phyloP scores from a whole-genome alignment of 768 basidiomycete genomes.

The Postia placenta region DNA sequence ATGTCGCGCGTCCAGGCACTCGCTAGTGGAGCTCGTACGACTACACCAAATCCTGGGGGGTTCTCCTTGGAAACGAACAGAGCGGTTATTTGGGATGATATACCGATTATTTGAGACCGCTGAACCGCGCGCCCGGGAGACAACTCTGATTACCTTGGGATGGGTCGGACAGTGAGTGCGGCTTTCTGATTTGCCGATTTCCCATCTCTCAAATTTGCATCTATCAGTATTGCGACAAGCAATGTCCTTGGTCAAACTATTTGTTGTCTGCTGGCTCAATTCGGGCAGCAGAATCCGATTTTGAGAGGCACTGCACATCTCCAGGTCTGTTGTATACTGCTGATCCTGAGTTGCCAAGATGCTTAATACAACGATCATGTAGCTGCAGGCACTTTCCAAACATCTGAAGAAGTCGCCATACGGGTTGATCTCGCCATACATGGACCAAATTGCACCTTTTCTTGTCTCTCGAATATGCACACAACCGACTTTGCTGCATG shows the following conservation, averaged over 20 bases:
- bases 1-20: slow-evolving; percentile 30
- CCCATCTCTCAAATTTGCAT: slow-evolving; percentile 30
- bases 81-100: slow-evolving; percentile 38
- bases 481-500: slow-evolving; percentile 53
- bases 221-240: slow-evolving; percentile 37
- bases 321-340: slow-evolving; percentile 41
- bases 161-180: slow-evolving; percentile 39
- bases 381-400: slow-evolving; percentile 58
- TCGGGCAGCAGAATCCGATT: slow-evolving; percentile 63
- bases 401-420: slow-evolving; percentile 58
- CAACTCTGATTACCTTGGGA: slow-evolving; percentile 55
- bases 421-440: slow-evolving; percentile 61
- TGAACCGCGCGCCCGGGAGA: slow-evolving; percentile 52
- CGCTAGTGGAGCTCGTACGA: slow-evolving; percentile 41
- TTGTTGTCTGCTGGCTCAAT: slow-evolving; percentile 56
- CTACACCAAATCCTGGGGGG: slow-evolving; percentile 31
- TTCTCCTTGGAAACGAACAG: slow-evolving; percentile 30
- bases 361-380: too few species aligned
- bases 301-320: slow-evolving; percentile 62
- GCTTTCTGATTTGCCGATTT: not conserved
- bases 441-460: slow-evolving; percentile 60
- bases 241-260: slow-evolving; percentile 55
- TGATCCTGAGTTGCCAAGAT: not conserved
- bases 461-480: slow-evolving; percentile 52
- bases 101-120: slow-evolving; percentile 41